Conservation (phyloP, 306 rosid species). For the Sphenostylis stenocarpa region DNA sequence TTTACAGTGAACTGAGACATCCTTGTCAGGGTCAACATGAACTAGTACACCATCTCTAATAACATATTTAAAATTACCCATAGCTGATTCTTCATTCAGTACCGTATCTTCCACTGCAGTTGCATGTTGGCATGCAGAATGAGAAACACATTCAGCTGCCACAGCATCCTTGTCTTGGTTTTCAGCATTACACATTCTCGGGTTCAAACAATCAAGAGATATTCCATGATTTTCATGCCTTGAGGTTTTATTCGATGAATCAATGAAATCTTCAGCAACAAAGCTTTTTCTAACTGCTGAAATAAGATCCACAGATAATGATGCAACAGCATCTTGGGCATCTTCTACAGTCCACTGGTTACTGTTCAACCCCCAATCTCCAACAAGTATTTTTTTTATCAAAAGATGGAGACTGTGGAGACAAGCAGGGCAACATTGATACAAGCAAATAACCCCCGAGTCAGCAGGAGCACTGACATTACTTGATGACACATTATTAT, state of each 20-base stretch:
- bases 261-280: constrained; percentile 38
- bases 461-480: constrained; percentile 33
- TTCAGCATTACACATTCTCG: constrained; percentile 39
- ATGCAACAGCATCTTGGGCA: constrained; percentile 67
- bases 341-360: constrained; percentile 66
- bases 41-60: constrained; percentile 88
- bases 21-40: constrained; percentile 52
- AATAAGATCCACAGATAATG: constrained; percentile 72
- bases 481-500: constrained; percentile 35
- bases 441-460: constrained; percentile 54
- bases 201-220: constrained; percentile 27
- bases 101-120: constrained; percentile 31
- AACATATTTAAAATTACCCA: constrained; percentile 56
- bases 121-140: constrained; percentile 38
- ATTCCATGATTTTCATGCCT: constrained; percentile 30
- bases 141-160: constrained; percentile 72
- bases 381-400: constrained; percentile 48
- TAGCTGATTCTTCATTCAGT: constrained; percentile 3
- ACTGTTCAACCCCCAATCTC: constrained; percentile 37
- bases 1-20: constrained; percentile 75
- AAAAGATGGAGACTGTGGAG: constrained; percentile 43
- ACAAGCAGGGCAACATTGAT: constrained; percentile 78
- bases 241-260: constrained; percentile 16
- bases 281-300: constrained; percentile 56
- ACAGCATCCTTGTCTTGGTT: constrained; percentile 20